These are phyloP conservation scores for Fomitopsis pinicola DNA, from an alignment of 1,284 basidiomycete genomes.

Conservation along the genomic window DNA sequence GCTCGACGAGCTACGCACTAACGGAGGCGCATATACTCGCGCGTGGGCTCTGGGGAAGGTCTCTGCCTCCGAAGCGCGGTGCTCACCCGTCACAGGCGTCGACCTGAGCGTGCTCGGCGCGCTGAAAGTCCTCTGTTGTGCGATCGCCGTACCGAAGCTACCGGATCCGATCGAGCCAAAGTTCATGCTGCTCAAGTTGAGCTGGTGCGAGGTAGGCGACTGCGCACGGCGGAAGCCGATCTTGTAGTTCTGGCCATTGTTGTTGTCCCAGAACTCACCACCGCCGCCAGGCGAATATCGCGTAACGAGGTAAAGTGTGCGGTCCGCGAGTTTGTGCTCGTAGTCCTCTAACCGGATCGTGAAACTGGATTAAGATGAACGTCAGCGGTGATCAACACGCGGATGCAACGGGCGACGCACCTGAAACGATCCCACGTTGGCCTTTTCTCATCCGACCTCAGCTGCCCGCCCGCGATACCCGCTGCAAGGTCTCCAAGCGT, in stretches of 20 bases:
- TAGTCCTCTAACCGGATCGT: slow-evolving; percentile 75
- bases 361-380: slow-evolving; percentile 33
- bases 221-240: slow-evolving; percentile 48
- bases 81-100: slow-evolving; percentile 27
- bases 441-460: slow-evolving; percentile 17
- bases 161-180: neutral
- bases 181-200: slow-evolving; percentile 6
- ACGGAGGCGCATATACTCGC: slow-evolving; percentile 16
- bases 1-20: slow-evolving; percentile 16
- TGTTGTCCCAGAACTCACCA: slow-evolving; percentile 88
- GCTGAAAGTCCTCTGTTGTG: slow-evolving; percentile 33
- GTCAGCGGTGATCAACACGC: neutral
- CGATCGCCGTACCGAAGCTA: slow-evolving; percentile 8
- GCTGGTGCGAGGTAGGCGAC: slow-evolving; percentile 14
- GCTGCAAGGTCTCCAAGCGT: slow-evolving; percentile 32
- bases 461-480: slow-evolving; percentile 18
- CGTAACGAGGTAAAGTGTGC: slow-evolving; percentile 64
- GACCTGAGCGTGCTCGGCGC: slow-evolving; percentile 30
- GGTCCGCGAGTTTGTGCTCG: slow-evolving; percentile 57
- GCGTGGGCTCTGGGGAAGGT: neutral
- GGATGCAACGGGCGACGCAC: slow-evolving; percentile 18
- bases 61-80: slow-evolving; percentile 4
- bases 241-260: slow-evolving; percentile 74
- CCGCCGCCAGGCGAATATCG: slow-evolving; percentile 51
- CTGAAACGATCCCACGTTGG: slow-evolving; percentile 33